A percentile compares a stretch with the other conserved stretches of the same genome.
Conservation (phyloP, 2,329 filamentous ascomycete genomes). For the Fusarium annulatum region DNA sequence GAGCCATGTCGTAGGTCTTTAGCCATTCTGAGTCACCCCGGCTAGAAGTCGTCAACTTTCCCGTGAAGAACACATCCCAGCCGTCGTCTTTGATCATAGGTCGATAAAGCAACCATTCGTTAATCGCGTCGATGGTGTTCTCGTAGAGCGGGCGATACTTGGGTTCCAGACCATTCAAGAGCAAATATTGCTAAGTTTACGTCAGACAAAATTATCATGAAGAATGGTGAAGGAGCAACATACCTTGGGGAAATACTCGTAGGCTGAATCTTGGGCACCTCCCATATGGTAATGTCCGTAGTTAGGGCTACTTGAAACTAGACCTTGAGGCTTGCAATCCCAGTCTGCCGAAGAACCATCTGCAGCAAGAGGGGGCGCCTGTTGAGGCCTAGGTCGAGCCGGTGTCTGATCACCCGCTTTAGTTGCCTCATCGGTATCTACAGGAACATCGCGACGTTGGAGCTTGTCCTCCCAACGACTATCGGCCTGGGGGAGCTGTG, state of each 20-base stretch:
- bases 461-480: conserved; percentile 37
- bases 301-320: conserved; percentile 60
- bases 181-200: conserved; percentile 70
- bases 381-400: conserved; percentile 5
- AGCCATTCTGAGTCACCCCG: conserved; percentile 53
- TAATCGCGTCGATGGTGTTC: conserved; percentile 73
- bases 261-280: conserved; percentile 75
- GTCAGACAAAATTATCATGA: conserved; percentile 32
- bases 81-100: conserved; percentile 76
- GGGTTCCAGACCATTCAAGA: conserved; percentile 78
- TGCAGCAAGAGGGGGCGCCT: conserved; percentile 48
- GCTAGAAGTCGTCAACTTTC: conserved; percentile 64
- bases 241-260: conserved; percentile 76
- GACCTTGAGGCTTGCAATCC: conserved; percentile 69
- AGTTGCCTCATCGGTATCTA: background rate
- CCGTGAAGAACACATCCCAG: conserved; percentile 79
- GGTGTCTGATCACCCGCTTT: background rate
- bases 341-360: conserved; percentile 50
- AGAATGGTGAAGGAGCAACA: background rate
- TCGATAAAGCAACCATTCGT: conserved; percentile 79
- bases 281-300: conserved; percentile 68
- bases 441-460: conserved; percentile 19
- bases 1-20: conserved; percentile 70
- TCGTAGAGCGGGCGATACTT: conserved; percentile 82
- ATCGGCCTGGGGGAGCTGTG: conserved; percentile 28